Evolutionary conservation across 495 filamentous ascomycete genomes (phyloP), one percentile per base, ranked within the genome.

Genomic region (Apodospora peruviana): DNA sequence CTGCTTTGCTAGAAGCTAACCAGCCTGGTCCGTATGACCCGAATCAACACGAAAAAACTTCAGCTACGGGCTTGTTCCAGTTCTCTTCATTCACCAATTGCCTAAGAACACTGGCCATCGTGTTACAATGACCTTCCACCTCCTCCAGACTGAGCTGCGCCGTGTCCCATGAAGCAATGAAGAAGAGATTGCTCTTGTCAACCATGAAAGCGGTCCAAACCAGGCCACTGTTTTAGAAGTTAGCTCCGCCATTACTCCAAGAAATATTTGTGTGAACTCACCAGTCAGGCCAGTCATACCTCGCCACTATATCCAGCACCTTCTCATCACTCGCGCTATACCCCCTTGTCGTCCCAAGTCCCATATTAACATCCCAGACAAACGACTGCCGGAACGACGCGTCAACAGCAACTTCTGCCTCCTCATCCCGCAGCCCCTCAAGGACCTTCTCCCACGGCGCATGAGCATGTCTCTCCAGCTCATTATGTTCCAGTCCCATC

Each of bases 131-230:
- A 1, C 25, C 45, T 7, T 59, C 52, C 1, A 59, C 37, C 24
- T 59, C 47, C 14, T 35, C 45, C 11, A 40, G 36, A 17, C 25
- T 52, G 51, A 59, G 37, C 52, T 59, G 56, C 5, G 56, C 51
- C 19, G 56, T 59, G 40, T 59, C 56, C 56, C 56, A 59, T n/a
- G 48, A 48, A 3, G 51, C 56, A 32, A 49, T 42, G 45, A 55
- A 52, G n/a, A 52, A 49, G 20, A 59, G 12, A 25, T 59, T 48
- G 3, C 24, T 38, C 18, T 29, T 25, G 45, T 55, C 52, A 17
- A 55, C n/a, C 51, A 55, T 51, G 21, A 51, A 59, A 22, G 47
- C 52, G 21, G 45, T 55, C 56, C 56, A 59, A 17, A 48, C 48
- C 14, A 59, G 20, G 9, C 56, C 56, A 22, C 56, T 52, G 25